phyloP scores from a whole-genome alignment of 305 asterid species.

The Withania somnifera region DNA sequence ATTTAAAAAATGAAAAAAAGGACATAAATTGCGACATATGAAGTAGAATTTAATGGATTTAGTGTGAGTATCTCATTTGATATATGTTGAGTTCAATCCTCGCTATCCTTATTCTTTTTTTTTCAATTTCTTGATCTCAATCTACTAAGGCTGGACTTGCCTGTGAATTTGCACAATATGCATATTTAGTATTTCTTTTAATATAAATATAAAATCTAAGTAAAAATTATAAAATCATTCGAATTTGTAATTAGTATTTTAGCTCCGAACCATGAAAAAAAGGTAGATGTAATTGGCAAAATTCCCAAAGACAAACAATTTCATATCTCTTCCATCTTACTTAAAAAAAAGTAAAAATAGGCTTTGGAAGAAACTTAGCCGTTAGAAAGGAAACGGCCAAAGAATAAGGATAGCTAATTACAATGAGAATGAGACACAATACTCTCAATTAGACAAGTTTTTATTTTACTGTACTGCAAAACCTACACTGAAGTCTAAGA shows the following conservation, averaged over 20 bases:
- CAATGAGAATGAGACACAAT: constrained; percentile 34
- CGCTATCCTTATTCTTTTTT: too few relatives aligned
- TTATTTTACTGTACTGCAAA: constrained; percentile 26
- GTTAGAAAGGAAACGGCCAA: constrained; percentile 21
- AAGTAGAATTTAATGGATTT: too few relatives aligned
- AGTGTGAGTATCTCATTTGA: too few relatives aligned
- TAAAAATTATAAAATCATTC: background rate
- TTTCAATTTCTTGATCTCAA: too few relatives aligned
- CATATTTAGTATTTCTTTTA: background rate
- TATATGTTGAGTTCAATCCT: too few relatives aligned
- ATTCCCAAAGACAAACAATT: background rate
- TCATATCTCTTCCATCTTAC: background rate
- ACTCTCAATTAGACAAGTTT: constrained; percentile 17
- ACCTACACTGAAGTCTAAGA: constrained; percentile 32
- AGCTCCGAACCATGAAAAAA: too few relatives aligned
- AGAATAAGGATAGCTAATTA: constrained; percentile 41
- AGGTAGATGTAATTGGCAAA: too few relatives aligned
- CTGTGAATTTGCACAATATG: background rate
- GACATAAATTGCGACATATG: too few relatives aligned
- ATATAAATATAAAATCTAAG: too few relatives aligned
- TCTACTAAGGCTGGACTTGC: too few relatives aligned
- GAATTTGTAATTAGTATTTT: background rate
- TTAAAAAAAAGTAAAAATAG: background rate
- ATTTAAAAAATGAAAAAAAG: too few relatives aligned
- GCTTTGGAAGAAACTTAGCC: constrained; percentile 10